Percentiles rank a stretch among this genome's conserved stretches.
Conservation (phyloP, 192 early-diverging fungal genomes). For the Coemansia aciculifera region DNA sequence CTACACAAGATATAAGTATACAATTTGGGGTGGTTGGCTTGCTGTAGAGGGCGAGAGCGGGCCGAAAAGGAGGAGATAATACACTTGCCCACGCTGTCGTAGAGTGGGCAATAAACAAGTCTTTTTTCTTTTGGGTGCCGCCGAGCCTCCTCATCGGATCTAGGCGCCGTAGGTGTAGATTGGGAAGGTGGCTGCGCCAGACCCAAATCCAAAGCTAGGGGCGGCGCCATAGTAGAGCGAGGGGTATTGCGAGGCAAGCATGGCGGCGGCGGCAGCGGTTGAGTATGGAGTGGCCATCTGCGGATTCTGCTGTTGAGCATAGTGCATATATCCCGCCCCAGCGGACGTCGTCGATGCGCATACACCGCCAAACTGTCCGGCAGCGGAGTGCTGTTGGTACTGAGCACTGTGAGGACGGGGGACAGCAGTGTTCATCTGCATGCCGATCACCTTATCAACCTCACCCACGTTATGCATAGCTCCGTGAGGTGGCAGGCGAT, state of each 20-base stretch:
- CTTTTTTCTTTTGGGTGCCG: neutral
- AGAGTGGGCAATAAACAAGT: slow-evolving; percentile 3
- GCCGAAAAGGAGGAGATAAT: slow-evolving; percentile 3
- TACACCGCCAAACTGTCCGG: neutral
- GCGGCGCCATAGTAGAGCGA: slow-evolving; percentile 36
- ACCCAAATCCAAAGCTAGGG: slow-evolving; percentile 23
- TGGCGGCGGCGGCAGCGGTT: slow-evolving; percentile 33
- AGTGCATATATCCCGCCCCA: neutral
- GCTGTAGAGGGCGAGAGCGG: neutral
- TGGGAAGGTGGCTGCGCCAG: slow-evolving; percentile 25
- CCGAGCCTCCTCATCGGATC: neutral
- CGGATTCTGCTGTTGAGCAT: slow-evolving; percentile 20
- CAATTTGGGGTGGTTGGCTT: neutral
- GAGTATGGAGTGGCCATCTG: slow-evolving; percentile 13
- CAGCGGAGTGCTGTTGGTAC: slow-evolving; percentile 5
- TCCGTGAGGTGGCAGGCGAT: slow-evolving; percentile 1
- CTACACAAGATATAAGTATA: slow-evolving; percentile 12
- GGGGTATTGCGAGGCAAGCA: slow-evolving; percentile 45
- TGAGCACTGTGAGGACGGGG: slow-evolving; percentile 1
- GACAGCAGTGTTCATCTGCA: neutral
- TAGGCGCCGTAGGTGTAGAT: slow-evolving; percentile 38
- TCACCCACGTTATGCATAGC: slow-evolving; percentile 4
- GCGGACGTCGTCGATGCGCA: neutral
- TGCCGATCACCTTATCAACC: slow-evolving; percentile 10
- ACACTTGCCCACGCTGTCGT: slow-evolving; percentile 9